Evolutionary conservation across 2,329 filamentous ascomycete genomes (phyloP).

Genomic region (Nemania abortiva): DNA sequence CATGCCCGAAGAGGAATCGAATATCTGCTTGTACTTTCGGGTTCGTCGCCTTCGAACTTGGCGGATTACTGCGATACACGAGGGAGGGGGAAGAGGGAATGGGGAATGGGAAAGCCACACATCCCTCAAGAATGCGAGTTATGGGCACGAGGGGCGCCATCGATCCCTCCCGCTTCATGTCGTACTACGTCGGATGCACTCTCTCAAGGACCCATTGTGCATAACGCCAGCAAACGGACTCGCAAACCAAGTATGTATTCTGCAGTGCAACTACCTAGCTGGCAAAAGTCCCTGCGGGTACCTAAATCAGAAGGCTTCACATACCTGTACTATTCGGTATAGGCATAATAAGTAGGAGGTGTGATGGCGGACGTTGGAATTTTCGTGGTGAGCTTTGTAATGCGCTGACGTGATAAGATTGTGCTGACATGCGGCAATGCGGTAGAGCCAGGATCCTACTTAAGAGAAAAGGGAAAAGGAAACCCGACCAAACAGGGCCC

Average conservation of each 20-base stretch:
- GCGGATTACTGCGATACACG: conserved; percentile 33
- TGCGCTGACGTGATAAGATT: conserved; percentile 8
- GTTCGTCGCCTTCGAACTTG: conserved; percentile 22
- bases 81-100: neutral
- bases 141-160: neutral
- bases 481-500: conserved; percentile 23
- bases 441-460: conserved; percentile 11
- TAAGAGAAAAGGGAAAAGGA: conserved; percentile 11
- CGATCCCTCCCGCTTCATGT: neutral
- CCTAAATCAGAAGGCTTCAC: too few species aligned
- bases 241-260: neutral
- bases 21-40: conserved; percentile 26
- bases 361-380: conserved; percentile 20
- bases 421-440: conserved; percentile 24
- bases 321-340: too few species aligned
- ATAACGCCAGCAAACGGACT: neutral
- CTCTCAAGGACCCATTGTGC: neutral
- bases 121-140: conserved; percentile 6
- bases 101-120: neutral
- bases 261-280: conserved; percentile 2
- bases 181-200: neutral
- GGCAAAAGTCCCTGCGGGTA: neutral
- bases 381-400: conserved; percentile 29
- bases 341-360: neutral
- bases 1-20: conserved; percentile 22